Evolutionary conservation across 495 filamentous ascomycete species (phyloP).

Genomic region (Xylaria palmicola): DNA sequence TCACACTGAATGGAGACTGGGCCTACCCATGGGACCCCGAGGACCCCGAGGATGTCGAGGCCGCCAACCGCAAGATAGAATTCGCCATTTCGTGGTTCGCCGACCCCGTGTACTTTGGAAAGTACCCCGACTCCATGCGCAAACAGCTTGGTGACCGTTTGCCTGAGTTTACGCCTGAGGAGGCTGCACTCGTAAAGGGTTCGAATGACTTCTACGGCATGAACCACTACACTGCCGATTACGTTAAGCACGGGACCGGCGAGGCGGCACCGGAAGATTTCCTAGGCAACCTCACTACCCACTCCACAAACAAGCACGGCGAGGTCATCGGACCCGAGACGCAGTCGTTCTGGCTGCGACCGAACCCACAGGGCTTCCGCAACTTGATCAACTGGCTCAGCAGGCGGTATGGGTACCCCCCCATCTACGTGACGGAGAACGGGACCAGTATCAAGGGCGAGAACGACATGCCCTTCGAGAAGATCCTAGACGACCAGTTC

Average conservation of each 20-base stretch:
- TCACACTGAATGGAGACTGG: constrained; percentile 63
- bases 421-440: constrained; percentile 82
- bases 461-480: constrained; percentile 66
- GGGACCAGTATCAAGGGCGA: constrained; percentile 76
- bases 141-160: constrained; percentile 71
- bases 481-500: constrained; percentile 74
- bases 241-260: constrained; percentile 66
- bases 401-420: constrained; percentile 69
- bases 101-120: constrained; percentile 73
- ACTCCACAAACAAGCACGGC: constrained; percentile 65
- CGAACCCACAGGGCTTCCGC: constrained; percentile 69
- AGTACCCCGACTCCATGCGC: constrained; percentile 74
- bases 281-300: constrained; percentile 67
- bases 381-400: constrained; percentile 77
- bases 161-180: constrained; percentile 63
- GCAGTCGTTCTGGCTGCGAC: constrained; percentile 72
- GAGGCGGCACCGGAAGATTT: constrained; percentile 61
- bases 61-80: constrained; percentile 63
- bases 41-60: constrained; percentile 57
- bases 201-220: constrained; percentile 83
- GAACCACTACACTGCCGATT: constrained; percentile 85
- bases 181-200: constrained; percentile 65
- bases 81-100: constrained; percentile 68
- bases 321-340: constrained; percentile 72
- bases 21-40: constrained; percentile 57